Conservation (phyloP, 2,329 filamentous ascomycete species). For the Exserohilum rostratum region DNA sequence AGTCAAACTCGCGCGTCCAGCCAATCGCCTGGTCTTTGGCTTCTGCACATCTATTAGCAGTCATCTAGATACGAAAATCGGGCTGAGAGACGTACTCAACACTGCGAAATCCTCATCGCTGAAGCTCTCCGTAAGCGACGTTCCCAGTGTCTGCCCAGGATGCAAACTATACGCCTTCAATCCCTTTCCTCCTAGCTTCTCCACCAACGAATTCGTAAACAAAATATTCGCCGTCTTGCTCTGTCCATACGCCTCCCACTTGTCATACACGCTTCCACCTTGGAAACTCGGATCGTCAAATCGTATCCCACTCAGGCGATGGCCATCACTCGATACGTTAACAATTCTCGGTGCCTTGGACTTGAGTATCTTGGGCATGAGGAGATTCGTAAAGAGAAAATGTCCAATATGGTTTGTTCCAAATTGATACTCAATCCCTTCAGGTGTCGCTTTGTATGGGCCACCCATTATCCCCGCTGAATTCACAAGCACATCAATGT, state of each 20-base stretch:
- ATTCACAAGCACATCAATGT: constrained; percentile 53
- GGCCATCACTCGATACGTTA: constrained; percentile 51
- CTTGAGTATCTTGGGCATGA: constrained; percentile 52
- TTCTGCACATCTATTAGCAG: constrained; percentile 10
- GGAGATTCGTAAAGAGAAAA: constrained; percentile 55
- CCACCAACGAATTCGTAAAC: constrained; percentile 31
- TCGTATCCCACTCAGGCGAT: constrained; percentile 48
- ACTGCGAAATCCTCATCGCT: constrained; percentile 29
- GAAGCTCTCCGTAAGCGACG: constrained; percentile 27
- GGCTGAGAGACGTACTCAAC: constrained; percentile 13
- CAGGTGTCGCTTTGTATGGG: constrained; percentile 32
- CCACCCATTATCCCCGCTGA: constrained; percentile 50
- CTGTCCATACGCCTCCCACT: constrained; percentile 57
- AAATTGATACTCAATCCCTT: constrained; percentile 50
- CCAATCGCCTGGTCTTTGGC: constrained; percentile 27
- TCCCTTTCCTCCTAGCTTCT: constrained; percentile 29
- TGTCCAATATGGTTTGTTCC: constrained; percentile 59
- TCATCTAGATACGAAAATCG: background rate
- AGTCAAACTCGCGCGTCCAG: constrained; percentile 25
- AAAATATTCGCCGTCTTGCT: constrained; percentile 60
- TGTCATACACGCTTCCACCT: constrained; percentile 48
- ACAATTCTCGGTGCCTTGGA: constrained; percentile 47
- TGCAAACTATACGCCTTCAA: constrained; percentile 39
- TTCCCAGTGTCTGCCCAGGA: constrained; percentile 36
- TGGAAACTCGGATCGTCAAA: constrained; percentile 55